Evolutionary conservation across 108 stramenopile species (phyloP).

Genomic region (Aurantiochytrium sp.): DNA sequence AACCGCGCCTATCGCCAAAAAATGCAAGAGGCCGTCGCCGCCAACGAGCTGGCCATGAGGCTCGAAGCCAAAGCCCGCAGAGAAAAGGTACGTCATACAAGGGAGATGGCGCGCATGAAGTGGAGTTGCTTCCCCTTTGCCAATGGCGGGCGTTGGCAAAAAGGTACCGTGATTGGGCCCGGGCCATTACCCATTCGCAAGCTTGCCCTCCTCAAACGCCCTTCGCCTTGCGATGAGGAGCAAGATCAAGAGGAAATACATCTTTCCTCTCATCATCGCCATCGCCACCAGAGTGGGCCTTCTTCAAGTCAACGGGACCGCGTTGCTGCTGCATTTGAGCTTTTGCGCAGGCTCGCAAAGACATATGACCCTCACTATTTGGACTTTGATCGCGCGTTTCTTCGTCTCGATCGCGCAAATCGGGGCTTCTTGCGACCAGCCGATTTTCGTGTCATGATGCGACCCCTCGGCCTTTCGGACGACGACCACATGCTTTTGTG

Average conservation of each 20-base stretch:
- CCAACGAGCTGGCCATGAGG: not conserved
- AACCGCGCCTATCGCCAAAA: not conserved
- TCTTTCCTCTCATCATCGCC: not conserved
- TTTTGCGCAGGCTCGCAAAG: not conserved
- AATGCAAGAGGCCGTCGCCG: not conserved
- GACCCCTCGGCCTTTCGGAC: not conserved
- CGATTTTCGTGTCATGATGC: not conserved
- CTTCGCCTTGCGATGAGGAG: no score
- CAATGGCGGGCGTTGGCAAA: not conserved
- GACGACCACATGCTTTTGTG: not conserved
- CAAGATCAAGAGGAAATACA: not conserved
- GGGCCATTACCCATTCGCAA: not conserved
- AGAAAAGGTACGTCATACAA: not conserved
- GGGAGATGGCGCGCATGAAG: not conserved
- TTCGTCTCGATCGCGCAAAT: not conserved
- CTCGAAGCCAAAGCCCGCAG: not conserved
- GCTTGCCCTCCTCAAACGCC: not conserved
- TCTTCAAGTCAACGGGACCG: not conserved
- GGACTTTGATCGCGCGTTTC: not conserved
- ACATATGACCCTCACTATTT: not conserved
- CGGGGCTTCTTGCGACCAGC: not conserved
- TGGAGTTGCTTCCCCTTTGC: conserved; percentile 9
- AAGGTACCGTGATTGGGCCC: not conserved
- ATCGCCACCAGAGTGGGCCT: not conserved
- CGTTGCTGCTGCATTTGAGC: not conserved